These are phyloP conservation scores for Aegle marmelos DNA, from an alignment of 345 rosid genomes.

Conservation along the genomic window DNA sequence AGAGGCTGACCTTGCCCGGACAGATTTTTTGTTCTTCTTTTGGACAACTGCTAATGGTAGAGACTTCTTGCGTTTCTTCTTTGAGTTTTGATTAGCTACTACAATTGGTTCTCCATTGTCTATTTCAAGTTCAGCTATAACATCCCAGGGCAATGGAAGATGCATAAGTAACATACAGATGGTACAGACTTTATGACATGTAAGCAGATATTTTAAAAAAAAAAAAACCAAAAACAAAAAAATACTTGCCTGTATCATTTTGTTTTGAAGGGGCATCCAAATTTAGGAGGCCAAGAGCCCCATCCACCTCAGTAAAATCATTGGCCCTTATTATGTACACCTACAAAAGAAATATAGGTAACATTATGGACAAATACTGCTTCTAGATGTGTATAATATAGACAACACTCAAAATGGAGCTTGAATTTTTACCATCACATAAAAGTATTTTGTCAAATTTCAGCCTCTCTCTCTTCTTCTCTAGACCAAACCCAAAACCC, in stretches of 20 bases:
- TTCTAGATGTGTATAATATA: neutral
- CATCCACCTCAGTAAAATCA: constrained; percentile 60
- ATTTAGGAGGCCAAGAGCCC: constrained; percentile 66
- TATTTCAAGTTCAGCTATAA: constrained; percentile 6
- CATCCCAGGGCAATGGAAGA: constrained; percentile 11
- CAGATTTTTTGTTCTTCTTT: constrained; percentile 37
- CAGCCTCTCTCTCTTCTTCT: neutral
- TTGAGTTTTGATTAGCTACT: constrained; percentile 19
- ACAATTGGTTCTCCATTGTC: constrained; percentile 24
- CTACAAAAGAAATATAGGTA: constrained; percentile 29
- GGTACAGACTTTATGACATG: constrained; percentile 8
- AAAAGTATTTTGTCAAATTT: neutral
- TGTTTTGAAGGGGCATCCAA: constrained; percentile 56
- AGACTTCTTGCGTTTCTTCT: constrained; percentile 48
- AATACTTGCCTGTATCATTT: constrained; percentile 46
- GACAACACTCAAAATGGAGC: neutral
- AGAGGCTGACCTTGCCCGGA: constrained; percentile 24
- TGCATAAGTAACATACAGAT: neutral
- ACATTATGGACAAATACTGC: neutral
- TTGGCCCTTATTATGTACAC: constrained; percentile 58
- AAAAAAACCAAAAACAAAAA: neutral
- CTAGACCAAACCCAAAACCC: neutral
- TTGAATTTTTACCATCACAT: neutral
- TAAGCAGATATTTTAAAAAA: constrained; percentile 1
- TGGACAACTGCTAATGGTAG: constrained; percentile 42